Conservation (phyloP, 176 grass and related monocot genomes). For the Rhipidocladum racemiflorum region DNA sequence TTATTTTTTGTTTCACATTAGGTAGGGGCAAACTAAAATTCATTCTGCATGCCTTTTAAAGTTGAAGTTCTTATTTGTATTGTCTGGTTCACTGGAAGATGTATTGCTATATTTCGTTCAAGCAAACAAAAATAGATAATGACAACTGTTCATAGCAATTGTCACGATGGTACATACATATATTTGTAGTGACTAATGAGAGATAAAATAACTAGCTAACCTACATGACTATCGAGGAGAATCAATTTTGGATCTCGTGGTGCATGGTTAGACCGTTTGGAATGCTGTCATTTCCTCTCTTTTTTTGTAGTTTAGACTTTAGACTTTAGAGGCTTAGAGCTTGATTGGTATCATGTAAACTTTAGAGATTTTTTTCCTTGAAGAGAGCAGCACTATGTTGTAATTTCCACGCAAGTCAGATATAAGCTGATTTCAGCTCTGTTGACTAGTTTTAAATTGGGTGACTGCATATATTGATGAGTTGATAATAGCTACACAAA, state of each 20-base stretch:
- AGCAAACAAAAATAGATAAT: constrained; percentile 13
- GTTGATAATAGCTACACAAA: neutral
- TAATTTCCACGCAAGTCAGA: neutral
- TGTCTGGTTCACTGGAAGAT: constrained; percentile 24
- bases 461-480: neutral
- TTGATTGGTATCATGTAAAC: neutral
- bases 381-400: neutral
- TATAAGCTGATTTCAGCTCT: neutral
- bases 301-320: neutral
- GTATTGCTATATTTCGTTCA: neutral
- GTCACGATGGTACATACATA: neutral
- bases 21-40: constrained; percentile 12
- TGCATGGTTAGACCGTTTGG: constrained; percentile 19
- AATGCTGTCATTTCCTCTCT: neutral
- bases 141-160: neutral
- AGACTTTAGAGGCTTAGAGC: neutral
- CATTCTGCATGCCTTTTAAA: neutral
- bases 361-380: neutral
- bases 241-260: neutral
- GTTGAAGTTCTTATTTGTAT: neutral
- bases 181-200: neutral
- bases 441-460: neutral
- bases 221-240: neutral
- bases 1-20: constrained; percentile 5
- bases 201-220: constrained; percentile 15